A percentile compares a stretch with the other conserved stretches of the same genome.
Conservation (phyloP, 2,329 filamentous ascomycete species). For the Colletotrichum cuscutae region DNA sequence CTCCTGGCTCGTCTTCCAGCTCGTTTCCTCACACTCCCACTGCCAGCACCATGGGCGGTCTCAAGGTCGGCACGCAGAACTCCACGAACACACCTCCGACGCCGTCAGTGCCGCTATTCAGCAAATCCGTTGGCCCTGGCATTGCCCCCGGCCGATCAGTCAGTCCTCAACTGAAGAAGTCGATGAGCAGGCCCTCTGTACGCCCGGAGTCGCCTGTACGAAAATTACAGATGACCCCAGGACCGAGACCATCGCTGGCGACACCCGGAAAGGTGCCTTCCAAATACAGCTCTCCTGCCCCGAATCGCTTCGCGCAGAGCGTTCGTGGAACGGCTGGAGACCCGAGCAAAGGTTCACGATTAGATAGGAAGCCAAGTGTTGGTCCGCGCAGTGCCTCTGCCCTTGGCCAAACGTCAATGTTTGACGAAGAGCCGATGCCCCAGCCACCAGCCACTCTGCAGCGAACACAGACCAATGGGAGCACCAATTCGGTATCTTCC, state of each 20-base stretch:
- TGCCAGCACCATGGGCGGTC: conserved; percentile 66
- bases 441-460: conserved; percentile 58
- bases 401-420: conserved; percentile 59
- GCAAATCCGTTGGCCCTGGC: conserved; percentile 82
- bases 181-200: conserved; percentile 74
- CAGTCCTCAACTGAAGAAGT: conserved; percentile 77
- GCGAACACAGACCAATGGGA: conserved; percentile 64
- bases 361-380: conserved; percentile 62
- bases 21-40: conserved; percentile 75
- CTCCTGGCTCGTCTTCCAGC: conserved; percentile 57
- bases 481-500: conserved; percentile 64
- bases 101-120: conserved; percentile 80
- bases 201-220: conserved; percentile 89
- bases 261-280: conserved; percentile 62
- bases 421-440: conserved; percentile 66
- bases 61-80: conserved; percentile 66
- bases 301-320: conserved; percentile 72
- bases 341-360: conserved; percentile 64
- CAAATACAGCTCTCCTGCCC: conserved; percentile 71
- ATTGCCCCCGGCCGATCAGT: conserved; percentile 76
- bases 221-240: conserved; percentile 72
- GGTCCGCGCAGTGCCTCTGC: conserved; percentile 70
- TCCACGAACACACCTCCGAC: conserved; percentile 72
- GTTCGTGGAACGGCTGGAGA: conserved; percentile 70
- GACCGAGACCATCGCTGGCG: conserved; percentile 65